A percentile compares a stretch with the other conserved stretches of the same genome.
phyloP scores from a whole-genome alignment of 108 stramenopile genomes.

The Cyclotella choctawhatcheeana region DNA sequence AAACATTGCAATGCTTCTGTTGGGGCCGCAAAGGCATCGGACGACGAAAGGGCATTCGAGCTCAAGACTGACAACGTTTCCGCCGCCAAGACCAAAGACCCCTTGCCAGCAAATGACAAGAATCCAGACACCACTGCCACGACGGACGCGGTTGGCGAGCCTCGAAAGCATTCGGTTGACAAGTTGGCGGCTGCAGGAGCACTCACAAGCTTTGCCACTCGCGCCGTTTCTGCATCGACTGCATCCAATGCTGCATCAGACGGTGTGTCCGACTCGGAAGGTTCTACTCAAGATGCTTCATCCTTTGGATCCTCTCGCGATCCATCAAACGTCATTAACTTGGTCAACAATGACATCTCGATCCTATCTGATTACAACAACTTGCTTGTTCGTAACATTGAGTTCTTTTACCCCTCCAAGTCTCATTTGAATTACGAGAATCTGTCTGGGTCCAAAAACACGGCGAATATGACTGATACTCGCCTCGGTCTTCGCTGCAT shows the following conservation, averaged over 20 bases:
- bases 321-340: constrained; percentile 22
- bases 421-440: constrained; percentile 30
- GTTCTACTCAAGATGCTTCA: background rate
- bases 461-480: constrained; percentile 21
- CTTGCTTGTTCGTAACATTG: constrained; percentile 49
- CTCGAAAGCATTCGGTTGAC: too few species aligned
- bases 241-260: background rate
- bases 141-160: too few species aligned
- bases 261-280: background rate
- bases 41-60: too few species aligned
- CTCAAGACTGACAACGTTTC: background rate
- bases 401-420: constrained; percentile 48
- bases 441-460: constrained; percentile 21
- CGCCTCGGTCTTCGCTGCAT: constrained; percentile 52
- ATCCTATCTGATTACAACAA: constrained; percentile 56
- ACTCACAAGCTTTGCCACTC: constrained; percentile 29
- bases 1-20: too few species aligned
- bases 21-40: background rate
- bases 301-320: background rate
- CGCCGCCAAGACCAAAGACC: too few species aligned
- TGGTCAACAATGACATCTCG: constrained; percentile 21
- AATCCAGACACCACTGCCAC: too few species aligned
- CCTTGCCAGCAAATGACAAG: too few species aligned
- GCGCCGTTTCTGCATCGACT: background rate
- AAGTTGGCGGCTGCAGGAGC: constrained; percentile 23